Base-by-base conservation (phyloP, 768 basidiomycete genomes). In the Suillus variegatus region DNA sequence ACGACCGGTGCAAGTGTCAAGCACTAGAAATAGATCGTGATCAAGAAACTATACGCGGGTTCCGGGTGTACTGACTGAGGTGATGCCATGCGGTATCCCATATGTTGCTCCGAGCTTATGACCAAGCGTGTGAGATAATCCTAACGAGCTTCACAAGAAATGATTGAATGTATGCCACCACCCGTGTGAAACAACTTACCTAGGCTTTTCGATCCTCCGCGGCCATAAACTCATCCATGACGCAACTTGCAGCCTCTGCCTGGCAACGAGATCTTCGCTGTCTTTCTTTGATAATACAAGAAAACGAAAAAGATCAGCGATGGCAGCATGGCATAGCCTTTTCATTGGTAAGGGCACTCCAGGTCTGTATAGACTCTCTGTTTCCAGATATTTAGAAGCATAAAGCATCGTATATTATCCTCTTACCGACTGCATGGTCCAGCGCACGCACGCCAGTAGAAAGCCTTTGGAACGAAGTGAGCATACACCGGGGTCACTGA, bases 161-260 rank as follows among this genome's bases (percentile, higher is more conserved):
- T 41, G 32, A 65, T 36, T 13, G 35, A n/a, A 36, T 38, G 65
- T 57, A 43, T 25, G 40, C n/a, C 46, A 16, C 43, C 18, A 32
- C 44, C 32, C 22, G 35, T 55, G 38, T 57, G n/a, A 32, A 16
- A 38, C 8, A 38, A 62, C 75, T 64, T 68, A 86, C 88, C 82
- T 81, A 69, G 87, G 87, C 69, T 79, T 82, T 69, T 87, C 85
- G 10, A 81, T 64, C 70, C 84, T 86, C 51, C 82, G 75, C 0
- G 91, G 90, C 90, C 89, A 92, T 13, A 91, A 68, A 67, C 88
- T 91, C 89, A 91, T 91, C 92, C 90, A 93, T 1, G 90, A 84
- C 2, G 91, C 92, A 49, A 93, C 63, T 73, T 91, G 86, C 16
- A 92, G 80, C 72, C 84, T 88, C 70, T 92, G 89, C 18, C 92